phyloP scores from a whole-genome alignment of 257 asterid genomes.

The Solanum gracilifrons region DNA sequence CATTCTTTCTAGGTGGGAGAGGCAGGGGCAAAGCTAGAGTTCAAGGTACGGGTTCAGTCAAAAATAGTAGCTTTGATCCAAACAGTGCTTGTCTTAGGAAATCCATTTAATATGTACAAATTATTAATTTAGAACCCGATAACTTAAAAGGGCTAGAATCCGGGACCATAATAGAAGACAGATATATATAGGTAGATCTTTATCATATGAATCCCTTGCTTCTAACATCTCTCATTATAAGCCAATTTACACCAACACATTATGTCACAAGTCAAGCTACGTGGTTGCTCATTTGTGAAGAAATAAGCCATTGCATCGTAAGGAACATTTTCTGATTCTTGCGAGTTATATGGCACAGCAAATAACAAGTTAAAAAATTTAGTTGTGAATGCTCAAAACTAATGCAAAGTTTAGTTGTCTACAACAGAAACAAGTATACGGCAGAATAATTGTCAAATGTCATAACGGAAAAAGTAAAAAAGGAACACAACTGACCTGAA shows the following conservation, averaged over 20 bases:
- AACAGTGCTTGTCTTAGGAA: not conserved
- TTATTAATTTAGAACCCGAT: not conserved
- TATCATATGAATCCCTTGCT: not conserved
- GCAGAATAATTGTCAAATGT: not conserved
- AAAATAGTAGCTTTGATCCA: not conserved
- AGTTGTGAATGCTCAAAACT: not conserved
- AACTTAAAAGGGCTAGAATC: not conserved
- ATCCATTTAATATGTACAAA: not conserved
- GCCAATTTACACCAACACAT: not conserved
- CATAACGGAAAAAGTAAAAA: not conserved
- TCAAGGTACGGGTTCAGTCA: not conserved
- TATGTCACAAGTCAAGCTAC: not conserved
- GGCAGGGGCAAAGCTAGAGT: not conserved
- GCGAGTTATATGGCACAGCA: not conserved
- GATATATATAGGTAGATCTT: not conserved
- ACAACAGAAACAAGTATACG: not conserved
- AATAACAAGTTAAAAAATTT: not conserved
- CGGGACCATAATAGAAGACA: not conserved
- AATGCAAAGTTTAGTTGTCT: not conserved
- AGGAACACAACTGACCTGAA: conserved; percentile 31
- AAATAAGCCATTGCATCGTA: not conserved
- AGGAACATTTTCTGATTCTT: not conserved
- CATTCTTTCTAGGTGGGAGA: not conserved
- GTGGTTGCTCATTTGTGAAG: not conserved
- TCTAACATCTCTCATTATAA: not conserved